Conservation (phyloP, 148 eudicot species). For the Agrostemma githago region DNA sequence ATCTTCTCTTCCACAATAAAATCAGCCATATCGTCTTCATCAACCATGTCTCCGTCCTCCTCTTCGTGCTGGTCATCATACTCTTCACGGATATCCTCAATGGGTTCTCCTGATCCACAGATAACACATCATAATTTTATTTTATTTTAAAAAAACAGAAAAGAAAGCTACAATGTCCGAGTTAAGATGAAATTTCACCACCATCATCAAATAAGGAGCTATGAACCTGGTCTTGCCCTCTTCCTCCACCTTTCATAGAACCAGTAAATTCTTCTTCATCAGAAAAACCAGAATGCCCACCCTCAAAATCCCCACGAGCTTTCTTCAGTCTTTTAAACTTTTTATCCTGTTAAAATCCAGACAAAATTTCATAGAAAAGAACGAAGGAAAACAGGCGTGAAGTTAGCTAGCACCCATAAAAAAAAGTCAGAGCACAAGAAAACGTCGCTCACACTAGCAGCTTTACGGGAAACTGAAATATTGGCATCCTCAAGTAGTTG, state of each 20-base stretch:
- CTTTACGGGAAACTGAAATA: conserved; percentile 56
- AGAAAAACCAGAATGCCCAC: conserved; percentile 52
- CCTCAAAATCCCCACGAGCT: conserved; percentile 59
- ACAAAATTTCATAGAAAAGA: not conserved
- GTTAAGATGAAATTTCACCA: conserved; percentile 34
- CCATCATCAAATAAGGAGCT: conserved; percentile 69
- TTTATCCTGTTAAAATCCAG: conserved; percentile 44
- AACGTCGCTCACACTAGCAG: conserved; percentile 17
- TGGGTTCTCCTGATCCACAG: conserved; percentile 42
- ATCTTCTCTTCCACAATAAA: conserved; percentile 92
- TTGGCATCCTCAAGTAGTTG: conserved; percentile 76
- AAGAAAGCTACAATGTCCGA: not conserved
- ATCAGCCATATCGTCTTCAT: conserved; percentile 93
- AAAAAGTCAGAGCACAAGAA: not conserved
- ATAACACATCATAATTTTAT: conserved; percentile 3
- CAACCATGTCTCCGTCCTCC: conserved; percentile 49
- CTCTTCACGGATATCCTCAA: conserved; percentile 84
- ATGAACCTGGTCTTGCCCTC: conserved; percentile 61
- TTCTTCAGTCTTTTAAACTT: conserved; percentile 88
- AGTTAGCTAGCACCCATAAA: not conserved
- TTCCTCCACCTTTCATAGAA: conserved; percentile 49
- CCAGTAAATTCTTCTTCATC: conserved; percentile 69
- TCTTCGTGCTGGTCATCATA: conserved; percentile 60
- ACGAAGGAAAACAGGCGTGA: not conserved
- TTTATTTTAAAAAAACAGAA: not conserved